Conservation (phyloP, 352 stramenopile species). For the Phytophthora palmivora region DNA sequence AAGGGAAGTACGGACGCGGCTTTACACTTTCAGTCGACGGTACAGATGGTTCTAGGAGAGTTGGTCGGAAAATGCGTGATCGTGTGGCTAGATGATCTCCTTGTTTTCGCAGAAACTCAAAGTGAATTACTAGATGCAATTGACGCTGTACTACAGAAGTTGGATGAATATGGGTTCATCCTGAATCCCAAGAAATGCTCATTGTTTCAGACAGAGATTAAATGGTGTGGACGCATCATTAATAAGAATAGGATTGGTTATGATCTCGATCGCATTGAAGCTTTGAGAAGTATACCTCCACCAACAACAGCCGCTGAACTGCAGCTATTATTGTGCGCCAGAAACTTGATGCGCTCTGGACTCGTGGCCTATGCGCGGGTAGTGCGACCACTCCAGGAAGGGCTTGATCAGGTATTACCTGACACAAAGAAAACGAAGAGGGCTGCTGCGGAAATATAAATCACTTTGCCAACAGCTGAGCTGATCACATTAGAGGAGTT, state of each 20-base stretch:
- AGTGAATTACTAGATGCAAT: too few species aligned
- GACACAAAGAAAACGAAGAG: slow-evolving; percentile 10
- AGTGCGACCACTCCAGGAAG: slow-evolving; percentile 13
- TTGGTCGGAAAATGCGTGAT: too few species aligned
- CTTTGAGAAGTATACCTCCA: slow-evolving; percentile 1
- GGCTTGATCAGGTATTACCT: slow-evolving; percentile 4
- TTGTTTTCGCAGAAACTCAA: too few species aligned
- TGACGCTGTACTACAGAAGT: too few species aligned
- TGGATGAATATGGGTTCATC: too few species aligned
- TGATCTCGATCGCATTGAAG: slow-evolving; percentile 13
- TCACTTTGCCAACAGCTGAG: not conserved
- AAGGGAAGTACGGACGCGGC: too few species aligned
- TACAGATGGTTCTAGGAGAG: too few species aligned
- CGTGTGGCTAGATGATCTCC: too few species aligned
- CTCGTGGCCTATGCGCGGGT: slow-evolving; percentile 28
- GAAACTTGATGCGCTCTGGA: slow-evolving; percentile 26
- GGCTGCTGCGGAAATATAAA: slow-evolving; percentile 7
- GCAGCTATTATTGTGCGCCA: slow-evolving; percentile 31
- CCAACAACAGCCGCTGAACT: slow-evolving; percentile 18
- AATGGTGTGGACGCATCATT: slow-evolving; percentile 28
- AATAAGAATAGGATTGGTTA: slow-evolving; percentile 11
- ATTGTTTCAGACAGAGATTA: too few species aligned
- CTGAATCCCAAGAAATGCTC: too few species aligned
- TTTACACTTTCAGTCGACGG: too few species aligned
- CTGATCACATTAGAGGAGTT: not conserved